A percentile compares a stretch with the other conserved stretches of the same genome.
Evolutionary conservation across 768 basidiomycete species (phyloP).

Genomic region (Mycena maculata): DNA sequence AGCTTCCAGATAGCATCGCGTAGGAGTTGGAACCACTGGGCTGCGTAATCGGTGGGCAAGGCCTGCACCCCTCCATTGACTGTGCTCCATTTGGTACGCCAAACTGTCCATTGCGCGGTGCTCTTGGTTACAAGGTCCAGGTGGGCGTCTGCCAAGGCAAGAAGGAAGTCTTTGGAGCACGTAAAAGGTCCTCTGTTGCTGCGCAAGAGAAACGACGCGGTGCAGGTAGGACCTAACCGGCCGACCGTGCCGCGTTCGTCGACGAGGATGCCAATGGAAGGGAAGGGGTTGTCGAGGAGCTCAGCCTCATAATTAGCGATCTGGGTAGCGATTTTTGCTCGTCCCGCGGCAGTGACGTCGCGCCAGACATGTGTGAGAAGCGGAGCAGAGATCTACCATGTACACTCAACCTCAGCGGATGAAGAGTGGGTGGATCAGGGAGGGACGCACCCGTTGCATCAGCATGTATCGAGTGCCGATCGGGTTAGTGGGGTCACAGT

Average conservation of each 20-base stretch:
- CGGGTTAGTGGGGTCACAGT: not conserved
- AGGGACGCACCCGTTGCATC: constrained; percentile 1
- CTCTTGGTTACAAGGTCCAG: not conserved
- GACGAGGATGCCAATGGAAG: not conserved
- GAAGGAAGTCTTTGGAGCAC: not conserved
- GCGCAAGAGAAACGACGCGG: not conserved
- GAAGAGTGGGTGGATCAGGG: not conserved
- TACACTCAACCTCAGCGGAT: not conserved
- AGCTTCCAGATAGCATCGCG: not conserved
- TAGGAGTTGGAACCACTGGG: constrained; percentile 2
- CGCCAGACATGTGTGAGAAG: not conserved
- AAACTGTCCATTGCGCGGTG: not conserved
- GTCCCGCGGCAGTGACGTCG: not conserved
- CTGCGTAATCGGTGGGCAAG: not conserved
- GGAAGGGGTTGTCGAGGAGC: not conserved
- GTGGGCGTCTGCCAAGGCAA: not conserved
- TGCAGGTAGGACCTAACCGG: not conserved
- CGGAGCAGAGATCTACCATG: too few relatives aligned
- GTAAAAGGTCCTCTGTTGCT: not conserved
- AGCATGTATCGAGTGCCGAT: not conserved
- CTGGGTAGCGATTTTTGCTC: not conserved
- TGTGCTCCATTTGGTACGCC: not conserved
- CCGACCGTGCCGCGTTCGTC: not conserved
- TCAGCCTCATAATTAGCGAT: not conserved
- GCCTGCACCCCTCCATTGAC: not conserved